Evolutionary conservation across 1,139 yeast genomes (phyloP).

Genomic region (Saccharomycopsis hybrid): DNA sequence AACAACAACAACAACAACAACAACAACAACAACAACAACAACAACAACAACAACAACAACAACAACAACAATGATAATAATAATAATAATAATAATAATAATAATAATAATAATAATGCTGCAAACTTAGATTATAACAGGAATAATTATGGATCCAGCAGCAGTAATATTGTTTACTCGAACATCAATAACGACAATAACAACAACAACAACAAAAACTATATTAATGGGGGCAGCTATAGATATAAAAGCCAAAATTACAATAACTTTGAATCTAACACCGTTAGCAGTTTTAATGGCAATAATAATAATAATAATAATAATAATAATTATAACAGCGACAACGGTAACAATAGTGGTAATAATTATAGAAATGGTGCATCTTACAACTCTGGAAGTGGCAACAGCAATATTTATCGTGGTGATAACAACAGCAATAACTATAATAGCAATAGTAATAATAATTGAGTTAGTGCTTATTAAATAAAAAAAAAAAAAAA

Average conservation of each 20-base stretch:
- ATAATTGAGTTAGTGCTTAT: neutral
- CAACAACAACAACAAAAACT: slow-evolving; percentile 8
- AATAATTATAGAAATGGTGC: slow-evolving; percentile 4
- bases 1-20: neutral
- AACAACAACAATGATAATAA: slow-evolving; percentile 3
- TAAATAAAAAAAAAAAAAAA: no score
- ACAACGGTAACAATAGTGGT: neutral
- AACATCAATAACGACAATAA: neutral
- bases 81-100: slow-evolving; percentile 8
- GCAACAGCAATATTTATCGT: neutral
- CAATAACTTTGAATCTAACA: no score
- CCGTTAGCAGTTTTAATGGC: no score
- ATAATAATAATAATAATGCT: no score
- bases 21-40: slow-evolving; percentile 7
- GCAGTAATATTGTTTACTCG: no score
- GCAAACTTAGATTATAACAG: no score
- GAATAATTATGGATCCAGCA: no score
- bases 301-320: no score
- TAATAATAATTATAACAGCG: neutral
- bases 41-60: slow-evolving; percentile 11
- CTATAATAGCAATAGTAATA: no score
- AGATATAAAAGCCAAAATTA: no score
- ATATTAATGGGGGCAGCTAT: no score
- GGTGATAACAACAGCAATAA: slow-evolving; percentile 3
- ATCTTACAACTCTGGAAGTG: no score